Evolutionary conservation across 129 eudicot genomes (phyloP).

Genomic region (Helianthus tuberosus): DNA sequence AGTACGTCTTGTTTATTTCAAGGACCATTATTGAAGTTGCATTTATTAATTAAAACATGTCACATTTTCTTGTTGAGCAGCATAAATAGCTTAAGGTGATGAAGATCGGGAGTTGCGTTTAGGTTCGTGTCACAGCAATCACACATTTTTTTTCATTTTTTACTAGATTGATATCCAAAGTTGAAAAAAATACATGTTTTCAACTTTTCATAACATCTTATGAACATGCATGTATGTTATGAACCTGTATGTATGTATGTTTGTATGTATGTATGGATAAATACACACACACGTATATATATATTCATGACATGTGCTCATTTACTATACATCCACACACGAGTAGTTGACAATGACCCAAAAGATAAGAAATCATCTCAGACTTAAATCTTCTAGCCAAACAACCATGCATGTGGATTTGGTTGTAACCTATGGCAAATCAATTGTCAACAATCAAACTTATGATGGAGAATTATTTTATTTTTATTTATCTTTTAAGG

Average conservation of each 20-base stretch:
- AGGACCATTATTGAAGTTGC: slow-evolving; percentile 24
- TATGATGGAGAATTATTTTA: background rate
- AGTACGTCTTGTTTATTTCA: slow-evolving; percentile 29
- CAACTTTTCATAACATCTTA: slow-evolving; percentile 17
- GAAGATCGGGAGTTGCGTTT: slow-evolving; percentile 39
- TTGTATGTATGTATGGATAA: slow-evolving; percentile 1
- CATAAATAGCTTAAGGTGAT: slow-evolving; percentile 37
- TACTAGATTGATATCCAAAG: slow-evolving; percentile 33
- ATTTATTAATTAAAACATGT: slow-evolving; percentile 32
- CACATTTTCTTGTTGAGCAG: slow-evolving; percentile 37
- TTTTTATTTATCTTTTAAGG: background rate
- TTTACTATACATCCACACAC: background rate
- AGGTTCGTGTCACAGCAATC: slow-evolving; percentile 47
- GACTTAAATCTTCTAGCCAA: slow-evolving; percentile 19
- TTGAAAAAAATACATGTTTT: background rate
- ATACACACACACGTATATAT: background rate
- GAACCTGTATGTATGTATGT: slow-evolving; percentile 11
- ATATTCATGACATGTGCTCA: background rate
- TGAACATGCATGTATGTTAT: background rate
- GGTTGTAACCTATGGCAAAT: slow-evolving; percentile 59
- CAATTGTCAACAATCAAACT: slow-evolving; percentile 33
- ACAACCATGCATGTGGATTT: slow-evolving; percentile 62
- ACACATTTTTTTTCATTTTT: slow-evolving; percentile 30
- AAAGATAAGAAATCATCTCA: too few relatives aligned
- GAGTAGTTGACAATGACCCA: background rate